These are phyloP conservation scores for Pseudogymnoascus sp. DNA, from an alignment of 2,329 filamentous ascomycete species.

Conservation along the genomic window DNA sequence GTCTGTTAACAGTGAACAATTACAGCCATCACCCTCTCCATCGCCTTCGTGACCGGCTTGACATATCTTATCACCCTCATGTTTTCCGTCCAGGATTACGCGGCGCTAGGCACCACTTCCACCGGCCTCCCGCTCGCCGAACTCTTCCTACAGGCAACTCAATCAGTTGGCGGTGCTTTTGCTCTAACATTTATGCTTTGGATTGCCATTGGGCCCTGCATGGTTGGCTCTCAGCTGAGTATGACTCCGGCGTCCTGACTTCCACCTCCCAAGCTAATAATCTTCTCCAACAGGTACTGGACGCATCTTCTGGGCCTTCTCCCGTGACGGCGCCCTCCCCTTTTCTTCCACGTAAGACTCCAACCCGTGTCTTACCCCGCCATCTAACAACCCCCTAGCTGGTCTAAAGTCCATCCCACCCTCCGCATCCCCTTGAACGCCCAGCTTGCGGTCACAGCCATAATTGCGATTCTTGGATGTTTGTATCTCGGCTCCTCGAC, in stretches of 20 bases:
- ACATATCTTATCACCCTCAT: conserved; percentile 45
- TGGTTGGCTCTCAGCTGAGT: conserved; percentile 30
- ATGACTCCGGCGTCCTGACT: conserved; percentile 4
- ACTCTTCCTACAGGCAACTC: conserved; percentile 39
- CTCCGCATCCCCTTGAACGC: conserved; percentile 33
- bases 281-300: conserved; percentile 21
- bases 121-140: conserved; percentile 40
- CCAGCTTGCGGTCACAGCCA: conserved; percentile 28
- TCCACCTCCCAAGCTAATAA: conserved; percentile 16
- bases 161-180: conserved; percentile 35
- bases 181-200: conserved; percentile 37
- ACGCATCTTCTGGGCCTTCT: conserved; percentile 37
- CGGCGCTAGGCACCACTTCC: conserved; percentile 33
- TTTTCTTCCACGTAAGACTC: conserved; percentile 24
- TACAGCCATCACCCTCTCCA: conserved; percentile 38
- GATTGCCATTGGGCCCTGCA: conserved; percentile 32
- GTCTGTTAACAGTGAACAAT: neutral
- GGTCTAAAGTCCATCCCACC: conserved; percentile 31
- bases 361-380: conserved; percentile 13
- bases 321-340: conserved; percentile 37
- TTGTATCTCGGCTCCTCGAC: conserved; percentile 38
- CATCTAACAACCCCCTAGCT: conserved; percentile 18
- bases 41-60: conserved; percentile 43
- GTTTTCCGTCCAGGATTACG: conserved; percentile 43
- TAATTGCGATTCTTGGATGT: conserved; percentile 34